These are phyloP conservation scores for Wickerhamomyces subpelliculosus DNA, from an alignment of 805 yeast genomes.

Conservation along the genomic window DNA sequence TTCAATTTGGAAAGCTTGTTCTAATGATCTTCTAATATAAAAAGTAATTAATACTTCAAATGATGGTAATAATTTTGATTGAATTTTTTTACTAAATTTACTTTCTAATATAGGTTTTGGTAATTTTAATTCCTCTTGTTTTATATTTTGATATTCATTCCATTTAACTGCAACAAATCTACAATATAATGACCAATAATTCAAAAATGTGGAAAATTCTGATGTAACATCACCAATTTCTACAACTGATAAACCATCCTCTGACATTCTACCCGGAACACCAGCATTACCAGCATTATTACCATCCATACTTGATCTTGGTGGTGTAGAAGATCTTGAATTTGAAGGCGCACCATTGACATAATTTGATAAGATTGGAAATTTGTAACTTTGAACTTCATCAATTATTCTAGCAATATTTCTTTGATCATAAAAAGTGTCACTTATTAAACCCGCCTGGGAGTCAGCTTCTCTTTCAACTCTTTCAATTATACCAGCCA, in stretches of 20 bases:
- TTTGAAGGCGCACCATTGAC: slow-evolving; percentile 2
- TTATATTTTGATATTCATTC: slow-evolving; percentile 35
- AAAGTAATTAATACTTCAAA: slow-evolving; percentile 60
- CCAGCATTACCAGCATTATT: no score
- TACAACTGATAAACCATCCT: slow-evolving; percentile 43
- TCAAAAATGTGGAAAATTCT: slow-evolving; percentile 71
- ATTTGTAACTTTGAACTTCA: slow-evolving; percentile 50
- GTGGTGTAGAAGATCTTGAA: slow-evolving; percentile 12
- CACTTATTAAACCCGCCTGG: slow-evolving; percentile 85
- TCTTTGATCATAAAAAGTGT: slow-evolving; percentile 74
- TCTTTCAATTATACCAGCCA: slow-evolving; percentile 59
- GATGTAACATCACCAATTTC: slow-evolving; percentile 59
- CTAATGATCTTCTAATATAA: slow-evolving; percentile 71
- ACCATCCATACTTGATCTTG: slow-evolving; percentile 22
- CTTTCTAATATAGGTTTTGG: slow-evolving; percentile 51
- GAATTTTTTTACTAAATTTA: slow-evolving; percentile 49
- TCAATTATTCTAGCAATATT: slow-evolving; percentile 47
- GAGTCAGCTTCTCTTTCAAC: slow-evolving; percentile 86
- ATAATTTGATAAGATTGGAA: slow-evolving; percentile 28
- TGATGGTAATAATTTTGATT: slow-evolving; percentile 44
- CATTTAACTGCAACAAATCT: slow-evolving; percentile 67
- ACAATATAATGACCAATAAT: slow-evolving; percentile 79
- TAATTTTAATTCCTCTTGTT: slow-evolving; percentile 24
- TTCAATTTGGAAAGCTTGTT: slow-evolving; percentile 75
- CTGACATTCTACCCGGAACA: slow-evolving; percentile 23